Conservation (phyloP, 2,329 filamentous ascomycete species). For the Colletotrichum spinosum region DNA sequence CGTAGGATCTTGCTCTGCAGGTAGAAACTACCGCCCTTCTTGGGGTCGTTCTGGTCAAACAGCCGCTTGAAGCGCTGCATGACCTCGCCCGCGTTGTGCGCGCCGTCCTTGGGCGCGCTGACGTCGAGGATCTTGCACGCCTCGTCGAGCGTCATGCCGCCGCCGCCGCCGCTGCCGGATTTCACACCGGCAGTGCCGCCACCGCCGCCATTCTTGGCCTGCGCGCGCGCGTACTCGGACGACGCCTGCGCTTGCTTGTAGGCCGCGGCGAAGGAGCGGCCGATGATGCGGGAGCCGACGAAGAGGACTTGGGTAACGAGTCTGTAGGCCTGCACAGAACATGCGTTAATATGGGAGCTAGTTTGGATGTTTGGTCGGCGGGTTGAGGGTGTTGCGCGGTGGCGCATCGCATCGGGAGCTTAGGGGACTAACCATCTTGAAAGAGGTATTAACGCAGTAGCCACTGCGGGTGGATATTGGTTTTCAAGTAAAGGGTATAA, state of each 20-base stretch:
- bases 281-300: constrained; percentile 90
- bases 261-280: constrained; percentile 91
- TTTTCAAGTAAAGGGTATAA: background rate
- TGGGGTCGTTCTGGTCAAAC: constrained; percentile 93
- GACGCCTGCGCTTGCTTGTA: constrained; percentile 95
- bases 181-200: constrained; percentile 59
- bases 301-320: constrained; percentile 92
- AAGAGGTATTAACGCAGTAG: constrained; percentile 14
- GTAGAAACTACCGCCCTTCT: constrained; percentile 98
- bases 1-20: constrained; percentile 96
- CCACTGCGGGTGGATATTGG: constrained; percentile 5
- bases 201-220: constrained; percentile 64
- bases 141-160: constrained; percentile 92
- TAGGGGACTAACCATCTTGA: constrained; percentile 34
- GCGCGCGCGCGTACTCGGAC: constrained; percentile 82
- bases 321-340: constrained; percentile 32
- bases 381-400: background rate
- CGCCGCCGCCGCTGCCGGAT: constrained; percentile 56
- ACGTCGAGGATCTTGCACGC: constrained; percentile 98
- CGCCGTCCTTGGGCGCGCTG: constrained; percentile 83
- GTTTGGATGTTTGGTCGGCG: no score
- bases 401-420: constrained; percentile 14
- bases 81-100: constrained; percentile 82
- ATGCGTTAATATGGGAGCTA: background rate
- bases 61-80: constrained; percentile 92